These are phyloP conservation scores for Colletotrichum tofieldiae DNA, from an alignment of 2,329 filamentous ascomycete species.

Conservation along the genomic window DNA sequence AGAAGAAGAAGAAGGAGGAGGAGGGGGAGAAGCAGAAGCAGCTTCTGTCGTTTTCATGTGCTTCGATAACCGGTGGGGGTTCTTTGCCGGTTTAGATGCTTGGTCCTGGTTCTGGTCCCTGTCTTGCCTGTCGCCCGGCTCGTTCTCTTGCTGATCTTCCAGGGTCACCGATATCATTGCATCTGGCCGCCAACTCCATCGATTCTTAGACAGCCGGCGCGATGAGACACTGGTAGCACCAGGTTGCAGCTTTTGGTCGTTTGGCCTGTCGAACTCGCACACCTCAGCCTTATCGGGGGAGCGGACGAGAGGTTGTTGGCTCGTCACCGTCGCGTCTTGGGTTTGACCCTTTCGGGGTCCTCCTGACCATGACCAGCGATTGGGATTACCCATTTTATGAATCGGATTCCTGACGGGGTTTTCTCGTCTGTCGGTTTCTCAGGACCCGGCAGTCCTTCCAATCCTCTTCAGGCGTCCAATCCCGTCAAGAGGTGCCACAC, in stretches of 20 bases:
- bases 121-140: slow-evolving; percentile 5
- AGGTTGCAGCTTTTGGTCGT: slow-evolving; percentile 26
- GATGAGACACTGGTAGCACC: slow-evolving; percentile 27
- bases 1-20: not conserved
- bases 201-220: slow-evolving; percentile 32
- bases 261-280: slow-evolving; percentile 5
- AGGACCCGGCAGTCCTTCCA: not conserved
- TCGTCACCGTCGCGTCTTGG: slow-evolving; percentile 13
- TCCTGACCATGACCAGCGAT: slow-evolving; percentile 41
- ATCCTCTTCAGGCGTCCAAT: slow-evolving; percentile 19
- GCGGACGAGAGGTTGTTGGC: slow-evolving; percentile 19
- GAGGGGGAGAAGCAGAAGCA: not conserved
- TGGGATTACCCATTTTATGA: slow-evolving; percentile 33
- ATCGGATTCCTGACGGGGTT: not conserved
- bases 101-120: slow-evolving; percentile 3
- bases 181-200: slow-evolving; percentile 41
- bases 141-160: slow-evolving; percentile 27
- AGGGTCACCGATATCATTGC: slow-evolving; percentile 18
- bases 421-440: not conserved
- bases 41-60: slow-evolving; percentile 5
- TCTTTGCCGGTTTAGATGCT: slow-evolving; percentile 10
- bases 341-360: slow-evolving; percentile 15
- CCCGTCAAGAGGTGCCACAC: slow-evolving; percentile 12
- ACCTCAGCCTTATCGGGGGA: slow-evolving; percentile 11
- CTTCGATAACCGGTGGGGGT: slow-evolving; percentile 18